Percentiles rank a stretch among this genome's conserved stretches.
Conservation (phyloP, 345 rosid genomes). For the Salix suchowensis region DNA sequence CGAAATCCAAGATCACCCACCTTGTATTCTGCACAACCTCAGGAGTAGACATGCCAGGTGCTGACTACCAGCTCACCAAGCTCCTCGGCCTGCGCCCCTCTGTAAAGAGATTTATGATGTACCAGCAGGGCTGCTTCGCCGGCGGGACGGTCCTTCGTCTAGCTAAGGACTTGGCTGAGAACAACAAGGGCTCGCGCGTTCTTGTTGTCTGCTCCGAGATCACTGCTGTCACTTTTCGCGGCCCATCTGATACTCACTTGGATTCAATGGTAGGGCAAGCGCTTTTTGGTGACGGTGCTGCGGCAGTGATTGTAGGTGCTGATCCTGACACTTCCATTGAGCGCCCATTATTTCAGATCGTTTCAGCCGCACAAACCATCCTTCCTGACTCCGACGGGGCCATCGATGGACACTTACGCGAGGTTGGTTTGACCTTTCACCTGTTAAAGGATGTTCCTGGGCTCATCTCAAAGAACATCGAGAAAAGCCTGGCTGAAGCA, state of each 20-base stretch:
- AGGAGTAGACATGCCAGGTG: conserved; percentile 23
- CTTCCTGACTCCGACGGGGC: conserved; percentile 19
- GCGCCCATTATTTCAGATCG: conserved; percentile 16
- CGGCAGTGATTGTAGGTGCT: conserved; percentile 14
- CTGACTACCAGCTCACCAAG: conserved; percentile 20
- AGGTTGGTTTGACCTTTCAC: conserved; percentile 17
- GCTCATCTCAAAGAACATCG: conserved; percentile 16
- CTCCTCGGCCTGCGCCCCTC: conserved; percentile 21
- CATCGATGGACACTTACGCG: conserved; percentile 20
- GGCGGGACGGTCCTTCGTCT: conserved; percentile 18
- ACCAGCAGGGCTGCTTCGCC: conserved; percentile 20
- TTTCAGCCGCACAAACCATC: conserved; percentile 18
- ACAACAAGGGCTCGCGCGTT: conserved; percentile 19
- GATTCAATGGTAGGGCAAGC: conserved; percentile 24
- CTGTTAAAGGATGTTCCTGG: conserved; percentile 17
- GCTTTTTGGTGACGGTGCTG: conserved; percentile 19
- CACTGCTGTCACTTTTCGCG: conserved; percentile 13
- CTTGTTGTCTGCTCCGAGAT: conserved; percentile 21
- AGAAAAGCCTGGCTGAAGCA: conserved; percentile 19
- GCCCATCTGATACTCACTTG: conserved; percentile 16
- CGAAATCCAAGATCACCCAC: conserved; percentile 21
- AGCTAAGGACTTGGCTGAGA: conserved; percentile 21
- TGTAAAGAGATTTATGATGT: conserved; percentile 19
- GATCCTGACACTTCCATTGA: conserved; percentile 13
- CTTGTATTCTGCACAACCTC: conserved; percentile 20